Evolutionary conservation across 257 asterid genomes (phyloP).

Genomic region (Linaria vulgaris): DNA sequence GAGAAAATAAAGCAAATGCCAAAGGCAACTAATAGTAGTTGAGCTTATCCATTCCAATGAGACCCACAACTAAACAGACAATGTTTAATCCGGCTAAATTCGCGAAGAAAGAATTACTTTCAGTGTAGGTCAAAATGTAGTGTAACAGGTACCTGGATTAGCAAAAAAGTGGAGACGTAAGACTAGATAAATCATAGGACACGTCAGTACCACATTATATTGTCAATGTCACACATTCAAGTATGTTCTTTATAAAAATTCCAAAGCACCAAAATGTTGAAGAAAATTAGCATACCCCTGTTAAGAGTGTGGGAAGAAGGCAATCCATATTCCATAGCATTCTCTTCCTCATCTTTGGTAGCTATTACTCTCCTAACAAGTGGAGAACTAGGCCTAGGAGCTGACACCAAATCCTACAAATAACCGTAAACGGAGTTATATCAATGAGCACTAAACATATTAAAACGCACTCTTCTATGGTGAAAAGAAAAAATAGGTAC

Average conservation of each 20-base stretch:
- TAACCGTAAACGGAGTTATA: too few relatives aligned
- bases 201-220: too few relatives aligned
- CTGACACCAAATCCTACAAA: conserved; percentile 80
- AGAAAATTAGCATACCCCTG: conserved; percentile 66
- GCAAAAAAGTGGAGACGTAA: conserved; percentile 12
- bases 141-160: conserved; percentile 66
- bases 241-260: background rate
- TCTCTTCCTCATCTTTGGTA: conserved; percentile 78
- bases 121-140: conserved; percentile 53
- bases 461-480: too few relatives aligned
- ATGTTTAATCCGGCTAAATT: conserved; percentile 43
- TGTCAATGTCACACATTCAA: too few relatives aligned
- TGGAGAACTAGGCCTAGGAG: conserved; percentile 80
- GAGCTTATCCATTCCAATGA: conserved; percentile 68
- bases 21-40: conserved; percentile 15
- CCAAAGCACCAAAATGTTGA: background rate
- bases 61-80: conserved; percentile 61
- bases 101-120: conserved; percentile 33
- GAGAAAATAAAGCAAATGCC: conserved; percentile 9
- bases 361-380: conserved; percentile 81
- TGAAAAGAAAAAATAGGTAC: conserved; percentile 2
- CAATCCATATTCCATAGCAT: conserved; percentile 92
- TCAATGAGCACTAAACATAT: too few relatives aligned
- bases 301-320: conserved; percentile 97
- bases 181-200: background rate